phyloP scores from a whole-genome alignment of 352 stramenopile genomes.

The Globisporangium irregulare region DNA sequence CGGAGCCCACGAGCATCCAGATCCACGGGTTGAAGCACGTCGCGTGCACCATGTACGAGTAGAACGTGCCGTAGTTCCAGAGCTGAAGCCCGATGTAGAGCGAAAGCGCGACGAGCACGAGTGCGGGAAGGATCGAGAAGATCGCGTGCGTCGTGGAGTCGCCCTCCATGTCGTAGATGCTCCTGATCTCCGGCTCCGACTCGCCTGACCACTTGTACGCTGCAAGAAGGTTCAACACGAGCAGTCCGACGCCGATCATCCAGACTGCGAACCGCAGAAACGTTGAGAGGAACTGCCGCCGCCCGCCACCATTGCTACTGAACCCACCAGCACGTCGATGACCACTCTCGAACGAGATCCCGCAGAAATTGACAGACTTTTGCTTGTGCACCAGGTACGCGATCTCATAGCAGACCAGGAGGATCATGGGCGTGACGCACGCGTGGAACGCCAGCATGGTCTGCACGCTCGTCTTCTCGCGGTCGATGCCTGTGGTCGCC shows the following conservation, averaged over 20 bases:
- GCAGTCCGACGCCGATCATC: constrained; percentile 50
- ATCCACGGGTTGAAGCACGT: constrained; percentile 88
- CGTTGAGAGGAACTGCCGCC: constrained; percentile 44
- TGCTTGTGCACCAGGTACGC: constrained; percentile 90
- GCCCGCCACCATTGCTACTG: constrained; percentile 1
- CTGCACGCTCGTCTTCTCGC: constrained; percentile 44
- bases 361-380: constrained; percentile 89
- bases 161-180: constrained; percentile 73
- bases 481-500: constrained; percentile 72
- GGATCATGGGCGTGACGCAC: constrained; percentile 79
- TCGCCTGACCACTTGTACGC: constrained; percentile 56
- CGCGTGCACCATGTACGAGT: constrained; percentile 82
- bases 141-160: constrained; percentile 52
- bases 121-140: constrained; percentile 57
- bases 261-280: constrained; percentile 70
- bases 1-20: constrained; percentile 80
- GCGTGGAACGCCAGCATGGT: constrained; percentile 81
- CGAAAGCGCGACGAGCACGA: constrained; percentile 65
- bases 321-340: constrained; percentile 31
- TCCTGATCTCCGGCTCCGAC: constrained; percentile 43
- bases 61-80: constrained; percentile 86
- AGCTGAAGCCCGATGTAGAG: constrained; percentile 73
- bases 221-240: constrained; percentile 73
- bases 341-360: constrained; percentile 83
- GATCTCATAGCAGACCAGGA: constrained; percentile 88